These are phyloP conservation scores for Podila verticillata DNA, from an alignment of 192 early-diverging fungal species.

Conservation along the genomic window DNA sequence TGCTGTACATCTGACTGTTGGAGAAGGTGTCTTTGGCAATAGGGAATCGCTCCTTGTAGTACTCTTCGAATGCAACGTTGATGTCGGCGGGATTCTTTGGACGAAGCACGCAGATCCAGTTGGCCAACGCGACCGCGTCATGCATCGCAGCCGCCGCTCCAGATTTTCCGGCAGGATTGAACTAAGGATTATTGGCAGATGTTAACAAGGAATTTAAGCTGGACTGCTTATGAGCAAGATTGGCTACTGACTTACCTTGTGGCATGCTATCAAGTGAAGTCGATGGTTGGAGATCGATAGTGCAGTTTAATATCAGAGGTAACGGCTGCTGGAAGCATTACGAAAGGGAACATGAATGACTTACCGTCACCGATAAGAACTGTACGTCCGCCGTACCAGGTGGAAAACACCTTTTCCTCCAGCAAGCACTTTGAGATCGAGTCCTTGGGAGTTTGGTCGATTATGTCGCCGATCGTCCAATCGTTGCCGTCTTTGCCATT, in stretches of 20 bases:
- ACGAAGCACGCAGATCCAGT: not conserved
- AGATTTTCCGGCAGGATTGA: not conserved
- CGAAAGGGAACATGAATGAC: not conserved
- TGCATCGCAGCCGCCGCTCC: not conserved
- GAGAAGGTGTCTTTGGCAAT: not conserved
- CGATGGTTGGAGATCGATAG: no score
- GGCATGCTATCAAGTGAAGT: not conserved
- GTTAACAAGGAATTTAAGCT: not conserved
- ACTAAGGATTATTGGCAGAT: not conserved
- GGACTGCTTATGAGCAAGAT: not conserved
- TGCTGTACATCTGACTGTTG: no score
- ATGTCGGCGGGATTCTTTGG: not conserved
- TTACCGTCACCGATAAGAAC: slow-evolving; percentile 37
- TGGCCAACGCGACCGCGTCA: not conserved
- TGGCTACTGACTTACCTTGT: not conserved
- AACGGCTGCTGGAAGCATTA: no score
- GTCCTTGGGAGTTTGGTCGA: slow-evolving; percentile 20
- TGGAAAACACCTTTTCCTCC: slow-evolving; percentile 38
- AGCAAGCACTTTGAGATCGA: slow-evolving; percentile 20
- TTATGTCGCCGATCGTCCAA: slow-evolving; percentile 20
- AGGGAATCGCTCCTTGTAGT: not conserved
- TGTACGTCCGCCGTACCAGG: slow-evolving; percentile 18
- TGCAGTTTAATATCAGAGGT: no score
- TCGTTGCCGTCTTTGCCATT: not conserved
- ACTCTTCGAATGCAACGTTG: not conserved